Evolutionary conservation across 345 rosid genomes (phyloP).

Genomic region (Raphanus sativus): DNA sequence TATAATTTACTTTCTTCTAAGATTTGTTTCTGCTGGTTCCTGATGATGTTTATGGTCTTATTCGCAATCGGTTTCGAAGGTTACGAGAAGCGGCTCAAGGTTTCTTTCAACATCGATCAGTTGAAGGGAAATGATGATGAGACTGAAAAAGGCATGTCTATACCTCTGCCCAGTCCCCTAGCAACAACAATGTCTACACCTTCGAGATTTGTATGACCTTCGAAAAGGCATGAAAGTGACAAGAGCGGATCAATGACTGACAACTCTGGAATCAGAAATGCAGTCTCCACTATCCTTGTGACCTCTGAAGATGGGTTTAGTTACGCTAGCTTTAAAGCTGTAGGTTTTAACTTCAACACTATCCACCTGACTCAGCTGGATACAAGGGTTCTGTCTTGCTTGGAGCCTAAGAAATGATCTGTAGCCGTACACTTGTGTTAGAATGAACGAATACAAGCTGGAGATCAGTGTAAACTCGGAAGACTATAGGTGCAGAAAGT

Average conservation of each 20-base stretch:
- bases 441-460: background rate
- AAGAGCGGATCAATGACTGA: background rate
- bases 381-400: background rate
- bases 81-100: slow-evolving; percentile 87
- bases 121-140: slow-evolving; percentile 39
- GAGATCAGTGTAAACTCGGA: slow-evolving; percentile 10
- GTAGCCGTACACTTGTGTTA: background rate
- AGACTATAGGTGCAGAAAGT: slow-evolving; percentile 45
- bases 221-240: no score
- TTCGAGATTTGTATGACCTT: no score
- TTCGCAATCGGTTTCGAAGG: slow-evolving; percentile 97
- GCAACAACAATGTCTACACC: background rate
- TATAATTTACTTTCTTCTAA: slow-evolving; percentile 17
- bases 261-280: background rate
- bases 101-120: slow-evolving; percentile 62
- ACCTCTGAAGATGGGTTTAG: background rate
- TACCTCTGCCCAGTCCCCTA: slow-evolving; percentile 62
- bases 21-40: slow-evolving; percentile 48
- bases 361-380: background rate
- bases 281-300: background rate
- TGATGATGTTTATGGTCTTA: slow-evolving; percentile 48
- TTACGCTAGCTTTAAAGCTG: background rate
- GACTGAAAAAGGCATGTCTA: background rate
- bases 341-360: background rate
- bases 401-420: background rate